Evolutionary conservation across 176 grass and related monocot genomes (phyloP).

Genomic region (Aegilops umbellulata): DNA sequence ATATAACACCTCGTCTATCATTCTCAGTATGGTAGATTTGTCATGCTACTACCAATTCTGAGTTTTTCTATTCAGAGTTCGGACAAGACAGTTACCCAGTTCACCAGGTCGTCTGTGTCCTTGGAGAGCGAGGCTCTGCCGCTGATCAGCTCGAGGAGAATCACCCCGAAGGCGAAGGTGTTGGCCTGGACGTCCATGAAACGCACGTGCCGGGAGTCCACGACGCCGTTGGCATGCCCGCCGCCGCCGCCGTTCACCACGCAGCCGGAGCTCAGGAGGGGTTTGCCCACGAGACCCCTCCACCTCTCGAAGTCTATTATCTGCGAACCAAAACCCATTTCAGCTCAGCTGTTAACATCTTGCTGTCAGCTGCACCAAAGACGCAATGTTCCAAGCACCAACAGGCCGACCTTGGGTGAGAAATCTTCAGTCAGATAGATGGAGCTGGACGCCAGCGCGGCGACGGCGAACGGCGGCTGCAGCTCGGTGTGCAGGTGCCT

Average conservation of each 20-base stretch:
- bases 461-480: conserved; percentile 71
- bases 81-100: conserved; percentile 58
- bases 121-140: conserved; percentile 62
- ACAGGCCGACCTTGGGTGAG: conserved; percentile 61
- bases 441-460: conserved; percentile 66
- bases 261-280: conserved; percentile 35
- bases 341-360: background rate
- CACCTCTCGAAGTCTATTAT: conserved; percentile 93
- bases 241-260: conserved; percentile 29
- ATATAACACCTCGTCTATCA: background rate
- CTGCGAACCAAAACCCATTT: conserved; percentile 28
- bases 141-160: conserved; percentile 82
- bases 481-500: conserved; percentile 90
- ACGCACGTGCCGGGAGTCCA: conserved; percentile 47
- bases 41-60: background rate
- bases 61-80: background rate
- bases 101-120: conserved; percentile 51
- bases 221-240: conserved; percentile 32
- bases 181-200: conserved; percentile 83
- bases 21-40: background rate
- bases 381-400: background rate
- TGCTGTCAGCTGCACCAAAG: background rate
- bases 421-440: conserved; percentile 95
- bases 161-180: conserved; percentile 75
- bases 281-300: conserved; percentile 60